phyloP scores from a whole-genome alignment of 371 early-diverging fungal species.

The Polyrhizophydium stewartii region DNA sequence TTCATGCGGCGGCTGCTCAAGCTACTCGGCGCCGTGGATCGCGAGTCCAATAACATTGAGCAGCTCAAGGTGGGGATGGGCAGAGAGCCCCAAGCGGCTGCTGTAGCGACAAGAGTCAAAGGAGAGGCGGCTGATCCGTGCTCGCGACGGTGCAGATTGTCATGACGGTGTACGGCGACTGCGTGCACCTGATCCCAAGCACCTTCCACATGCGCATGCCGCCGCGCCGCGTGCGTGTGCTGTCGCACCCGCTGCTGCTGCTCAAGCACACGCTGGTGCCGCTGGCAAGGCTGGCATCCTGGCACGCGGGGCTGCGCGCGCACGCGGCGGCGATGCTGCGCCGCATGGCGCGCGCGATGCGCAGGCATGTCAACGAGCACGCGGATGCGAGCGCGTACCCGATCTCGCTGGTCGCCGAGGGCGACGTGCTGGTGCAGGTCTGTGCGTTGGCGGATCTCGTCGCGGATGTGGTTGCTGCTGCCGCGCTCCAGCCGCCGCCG shows the following conservation, averaged over 20 bases:
- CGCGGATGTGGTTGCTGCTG: background rate
- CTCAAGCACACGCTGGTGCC: background rate
- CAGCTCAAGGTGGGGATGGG: slow-evolving; percentile 1
- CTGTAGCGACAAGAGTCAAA: too few relatives aligned
- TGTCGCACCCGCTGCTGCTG: background rate
- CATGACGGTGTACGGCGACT: background rate
- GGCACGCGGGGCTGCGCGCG: background rate
- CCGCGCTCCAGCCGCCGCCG: background rate
- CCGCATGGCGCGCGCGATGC: background rate
- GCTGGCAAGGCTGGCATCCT: background rate
- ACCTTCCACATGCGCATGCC: background rate
- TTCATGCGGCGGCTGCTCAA: background rate
- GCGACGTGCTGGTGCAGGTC: background rate
- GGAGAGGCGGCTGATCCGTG: too few relatives aligned
- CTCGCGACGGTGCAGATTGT: background rate
- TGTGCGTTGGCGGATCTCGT: background rate
- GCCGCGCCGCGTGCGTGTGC: background rate
- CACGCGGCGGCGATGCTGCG: background rate
- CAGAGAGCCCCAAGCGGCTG: too few relatives aligned
- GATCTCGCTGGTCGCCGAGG: background rate
- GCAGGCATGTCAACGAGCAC: background rate
- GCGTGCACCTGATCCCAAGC: background rate
- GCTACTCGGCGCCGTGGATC: background rate
- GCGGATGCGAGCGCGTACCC: background rate
- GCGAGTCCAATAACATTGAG: background rate